Evolutionary conservation across 768 basidiomycete species (phyloP).

Genomic region (Naganishia randhawae): DNA sequence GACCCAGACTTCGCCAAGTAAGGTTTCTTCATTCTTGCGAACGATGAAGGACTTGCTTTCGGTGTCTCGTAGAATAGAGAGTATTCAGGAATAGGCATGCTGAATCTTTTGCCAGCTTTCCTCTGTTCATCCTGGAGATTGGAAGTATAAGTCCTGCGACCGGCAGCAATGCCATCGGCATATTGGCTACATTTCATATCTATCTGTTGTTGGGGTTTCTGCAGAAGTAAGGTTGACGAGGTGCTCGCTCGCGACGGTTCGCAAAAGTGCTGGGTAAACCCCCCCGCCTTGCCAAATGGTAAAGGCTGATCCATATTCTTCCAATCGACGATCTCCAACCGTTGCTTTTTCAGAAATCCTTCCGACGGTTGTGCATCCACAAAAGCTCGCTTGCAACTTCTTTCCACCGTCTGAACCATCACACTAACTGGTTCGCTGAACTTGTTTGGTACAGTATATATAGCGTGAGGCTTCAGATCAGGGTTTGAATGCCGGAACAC

Average conservation of each 20-base stretch:
- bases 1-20: neutral
- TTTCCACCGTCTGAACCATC: neutral
- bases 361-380: neutral
- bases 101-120: neutral
- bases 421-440: neutral
- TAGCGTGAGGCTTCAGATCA: neutral
- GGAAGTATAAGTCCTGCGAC: neutral
- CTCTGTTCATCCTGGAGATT: neutral
- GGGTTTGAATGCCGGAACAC: too few species aligned
- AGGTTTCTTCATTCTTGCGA: neutral
- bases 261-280: neutral
- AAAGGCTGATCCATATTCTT: neutral
- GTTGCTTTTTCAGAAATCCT: neutral
- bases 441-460: neutral
- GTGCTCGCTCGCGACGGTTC: neutral
- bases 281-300: neutral
- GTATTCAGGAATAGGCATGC: neutral
- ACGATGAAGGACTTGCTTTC: neutral
- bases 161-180: neutral
- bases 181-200: neutral
- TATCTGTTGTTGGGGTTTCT: neutral
- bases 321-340: neutral
- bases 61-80: constrained; percentile 2
- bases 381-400: neutral
- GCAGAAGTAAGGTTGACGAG: neutral